Base-by-base conservation (phyloP, 306 rosid species). In the Quercus ilex region DNA sequence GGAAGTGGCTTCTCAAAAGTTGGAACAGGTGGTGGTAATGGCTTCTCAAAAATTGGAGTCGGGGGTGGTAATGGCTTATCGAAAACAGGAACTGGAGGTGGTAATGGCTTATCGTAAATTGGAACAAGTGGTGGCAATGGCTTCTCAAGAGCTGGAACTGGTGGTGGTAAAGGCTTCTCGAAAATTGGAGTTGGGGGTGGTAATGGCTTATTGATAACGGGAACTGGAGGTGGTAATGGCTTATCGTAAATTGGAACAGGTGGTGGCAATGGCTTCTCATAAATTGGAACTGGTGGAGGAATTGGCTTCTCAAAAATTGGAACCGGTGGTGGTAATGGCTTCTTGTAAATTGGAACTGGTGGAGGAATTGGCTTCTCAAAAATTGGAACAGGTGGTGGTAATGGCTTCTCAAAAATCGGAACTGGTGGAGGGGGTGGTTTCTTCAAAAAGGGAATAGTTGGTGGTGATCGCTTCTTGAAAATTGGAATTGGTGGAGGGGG, bases 381-480 rank as follows among this genome's bases (percentile, higher is more conserved):
- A 11, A 46, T 11, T 46, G 52, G 52, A 0, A 3, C 4, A 0
- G 15, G 52, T 11, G 53, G 53, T 0, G 53, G 53, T 0, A 11
- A 0, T 46, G 53, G 53, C 53, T 46, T 46, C 53, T 46, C 15
- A 0, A 2, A 46, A 46, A 46, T 11, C 8, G 20, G 20, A 23
- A 71, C 9, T 12, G 13, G 23, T 71, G 31, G 82, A 14, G 31
- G 51, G 3, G 28, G 7, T 30, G 55, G 77, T 5, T 59, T 69
- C 82, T 28, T 69, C 1, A 46, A 1, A 20, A 15, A 1, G 3
- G 62, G 21, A 3, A 9, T 21, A 5, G 20, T 49, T 18, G 83
- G 80, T 35, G 81, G 85, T 62, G 21, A 20, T 64, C 72, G 69
- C 75, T 71, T 82, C 83, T 83, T 70, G 19, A 55, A 5, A 5